Conservation (phyloP, 805 yeast genomes). For the Pichia pseudocactophila region DNA sequence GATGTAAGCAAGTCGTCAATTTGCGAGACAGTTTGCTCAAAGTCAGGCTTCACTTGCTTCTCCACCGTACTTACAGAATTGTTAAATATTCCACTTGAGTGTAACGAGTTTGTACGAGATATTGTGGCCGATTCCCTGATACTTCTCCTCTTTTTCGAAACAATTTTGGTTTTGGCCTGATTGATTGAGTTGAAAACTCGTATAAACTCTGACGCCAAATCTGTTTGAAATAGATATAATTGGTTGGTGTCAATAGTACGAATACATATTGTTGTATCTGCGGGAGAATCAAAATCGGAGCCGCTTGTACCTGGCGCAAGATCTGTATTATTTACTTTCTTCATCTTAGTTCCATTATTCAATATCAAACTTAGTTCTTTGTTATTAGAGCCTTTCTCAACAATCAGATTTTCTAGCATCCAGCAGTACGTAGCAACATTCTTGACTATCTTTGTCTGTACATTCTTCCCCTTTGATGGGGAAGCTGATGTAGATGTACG, state of each 20-base stretch:
- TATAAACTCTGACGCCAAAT: conserved; percentile 45
- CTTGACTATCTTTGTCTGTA: conserved; percentile 6
- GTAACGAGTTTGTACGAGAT: no score
- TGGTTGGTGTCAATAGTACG: conserved; percentile 11
- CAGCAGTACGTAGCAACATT: conserved; percentile 68
- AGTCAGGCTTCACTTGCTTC: conserved; percentile 14
- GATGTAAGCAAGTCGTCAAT: conserved; percentile 43
- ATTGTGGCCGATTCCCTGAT: conserved; percentile 36
- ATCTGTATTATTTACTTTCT: neutral
- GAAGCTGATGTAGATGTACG: conserved; percentile 20
- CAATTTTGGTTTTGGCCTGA: conserved; percentile 34
- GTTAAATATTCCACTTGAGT: no score
- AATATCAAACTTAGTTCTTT: conserved; percentile 4
- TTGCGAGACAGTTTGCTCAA: conserved; percentile 16
- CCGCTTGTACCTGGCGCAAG: neutral
- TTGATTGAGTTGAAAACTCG: conserved; percentile 48
- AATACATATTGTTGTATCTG: conserved; percentile 15
- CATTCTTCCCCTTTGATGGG: conserved; percentile 10
- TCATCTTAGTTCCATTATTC: conserved; percentile 5
- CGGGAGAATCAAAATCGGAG: neutral
- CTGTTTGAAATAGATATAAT: conserved; percentile 53
- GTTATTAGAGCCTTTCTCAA: conserved; percentile 12
- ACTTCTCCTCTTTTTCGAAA: conserved; percentile 30
- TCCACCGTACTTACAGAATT: conserved; percentile 7
- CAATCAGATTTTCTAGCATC: conserved; percentile 41